Conservation (phyloP, 768 basidiomycete genomes). For the Serpula lacrymans region DNA sequence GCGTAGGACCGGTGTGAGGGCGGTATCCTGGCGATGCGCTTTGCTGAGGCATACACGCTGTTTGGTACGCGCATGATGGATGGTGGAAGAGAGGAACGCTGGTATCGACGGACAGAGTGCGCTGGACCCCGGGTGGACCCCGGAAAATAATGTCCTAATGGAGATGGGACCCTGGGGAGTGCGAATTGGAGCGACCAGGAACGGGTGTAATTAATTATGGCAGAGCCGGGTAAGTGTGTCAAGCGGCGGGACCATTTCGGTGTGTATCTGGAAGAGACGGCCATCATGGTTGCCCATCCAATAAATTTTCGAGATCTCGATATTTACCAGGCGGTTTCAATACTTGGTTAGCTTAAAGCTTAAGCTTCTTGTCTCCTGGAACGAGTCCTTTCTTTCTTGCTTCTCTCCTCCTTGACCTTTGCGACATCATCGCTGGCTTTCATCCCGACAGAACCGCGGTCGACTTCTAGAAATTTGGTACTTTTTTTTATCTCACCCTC, state of each 20-base stretch:
- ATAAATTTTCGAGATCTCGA: constrained; percentile 18
- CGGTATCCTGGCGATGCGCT: too few species aligned
- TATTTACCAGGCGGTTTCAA: too few species aligned
- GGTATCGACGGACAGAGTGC: too few species aligned
- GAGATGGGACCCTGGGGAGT: constrained; percentile 20
- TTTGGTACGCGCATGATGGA: constrained; percentile 15
- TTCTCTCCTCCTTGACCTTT: constrained; percentile 7
- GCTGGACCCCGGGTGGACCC: too few species aligned
- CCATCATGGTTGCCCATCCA: constrained; percentile 9
- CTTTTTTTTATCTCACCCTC: constrained; percentile 14
- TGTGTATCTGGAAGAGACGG: constrained; percentile 13
- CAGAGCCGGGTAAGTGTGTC: neutral
- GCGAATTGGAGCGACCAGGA: neutral
- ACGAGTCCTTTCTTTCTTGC: constrained; percentile 18
- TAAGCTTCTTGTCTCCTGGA: too few species aligned
- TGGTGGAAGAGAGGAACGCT: neutral
- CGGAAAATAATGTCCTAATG: constrained; percentile 2
- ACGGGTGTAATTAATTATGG: constrained; percentile 8
- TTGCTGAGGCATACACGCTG: constrained; percentile 8
- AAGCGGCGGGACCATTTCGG: constrained; percentile 15
- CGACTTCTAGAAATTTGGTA: constrained; percentile 8
- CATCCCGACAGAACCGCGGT: constrained; percentile 12
- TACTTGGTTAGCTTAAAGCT: too few species aligned
- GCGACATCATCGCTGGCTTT: constrained; percentile 3
- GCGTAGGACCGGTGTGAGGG: constrained; percentile 6